phyloP scores from a whole-genome alignment of 306 rosid species.

The Heteromeles arbutifolia region DNA sequence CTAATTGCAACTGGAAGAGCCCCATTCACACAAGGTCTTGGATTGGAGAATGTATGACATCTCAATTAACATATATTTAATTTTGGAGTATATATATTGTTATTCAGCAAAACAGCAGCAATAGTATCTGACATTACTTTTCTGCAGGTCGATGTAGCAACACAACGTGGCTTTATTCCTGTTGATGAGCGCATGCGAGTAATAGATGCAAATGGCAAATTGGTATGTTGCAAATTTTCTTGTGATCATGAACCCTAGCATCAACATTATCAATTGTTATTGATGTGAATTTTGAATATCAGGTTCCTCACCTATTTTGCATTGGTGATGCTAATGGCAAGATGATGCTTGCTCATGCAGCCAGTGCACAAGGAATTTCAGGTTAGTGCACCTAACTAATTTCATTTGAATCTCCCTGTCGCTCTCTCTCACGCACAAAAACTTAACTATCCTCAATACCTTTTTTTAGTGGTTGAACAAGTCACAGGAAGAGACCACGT shows the following conservation, averaged over 20 bases:
- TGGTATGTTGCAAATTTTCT: slow-evolving; percentile 44
- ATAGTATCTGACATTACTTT: slow-evolving; percentile 10
- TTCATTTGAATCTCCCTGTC: not conserved
- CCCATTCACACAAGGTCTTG: slow-evolving; percentile 92
- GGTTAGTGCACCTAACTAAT: slow-evolving; percentile 31
- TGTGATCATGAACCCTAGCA: not conserved
- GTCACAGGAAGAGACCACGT: slow-evolving; percentile 86
- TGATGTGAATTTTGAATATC: slow-evolving; percentile 27
- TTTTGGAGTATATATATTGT: not conserved
- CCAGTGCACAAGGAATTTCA: slow-evolving; percentile 97
- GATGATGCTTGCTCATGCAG: slow-evolving; percentile 99
- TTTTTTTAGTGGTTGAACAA: slow-evolving; percentile 81
- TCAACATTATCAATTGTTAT: slow-evolving; percentile 10
- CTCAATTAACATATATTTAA: not conserved
- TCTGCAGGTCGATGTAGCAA: slow-evolving; percentile 68
- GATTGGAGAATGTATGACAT: slow-evolving; percentile 80
- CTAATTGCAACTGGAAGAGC: slow-evolving; percentile 97
- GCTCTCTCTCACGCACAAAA: not conserved
- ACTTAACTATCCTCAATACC: not conserved
- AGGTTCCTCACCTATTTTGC: slow-evolving; percentile 90
- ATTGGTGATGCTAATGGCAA: slow-evolving; percentile 96
- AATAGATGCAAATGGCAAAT: slow-evolving; percentile 69
- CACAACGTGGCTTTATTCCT: slow-evolving; percentile 88
- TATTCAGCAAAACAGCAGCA: slow-evolving; percentile 4
- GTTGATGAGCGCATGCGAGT: slow-evolving; percentile 91